Evolutionary conservation across 768 basidiomycete species (phyloP).

Genomic region (Mycena leptocephala): DNA sequence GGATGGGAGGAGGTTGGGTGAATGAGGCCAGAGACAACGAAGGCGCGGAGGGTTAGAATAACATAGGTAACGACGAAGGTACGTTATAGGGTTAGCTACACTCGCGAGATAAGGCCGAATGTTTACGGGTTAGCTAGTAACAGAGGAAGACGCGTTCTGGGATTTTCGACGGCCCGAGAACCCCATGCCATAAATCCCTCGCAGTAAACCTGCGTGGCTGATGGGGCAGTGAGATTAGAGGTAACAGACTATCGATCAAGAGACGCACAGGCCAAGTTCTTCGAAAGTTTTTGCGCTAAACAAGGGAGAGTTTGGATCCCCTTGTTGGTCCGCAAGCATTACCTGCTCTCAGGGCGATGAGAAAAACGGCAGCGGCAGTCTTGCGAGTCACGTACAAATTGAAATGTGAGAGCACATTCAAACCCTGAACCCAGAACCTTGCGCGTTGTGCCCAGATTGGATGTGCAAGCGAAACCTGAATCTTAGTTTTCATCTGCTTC

Average conservation of each 20-base stretch:
- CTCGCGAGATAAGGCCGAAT: background rate
- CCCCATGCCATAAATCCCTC: slow-evolving; percentile 95
- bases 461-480: too few species aligned
- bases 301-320: slow-evolving; percentile 95
- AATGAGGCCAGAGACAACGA: too few species aligned
- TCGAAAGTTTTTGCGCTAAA: slow-evolving; percentile 96
- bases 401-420: too few species aligned
- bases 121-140: slow-evolving; percentile 92
- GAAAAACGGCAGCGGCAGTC: slow-evolving; percentile 18
- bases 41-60: too few species aligned
- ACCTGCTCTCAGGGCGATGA: slow-evolving; percentile 67
- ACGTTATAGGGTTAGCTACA: slow-evolving; percentile 58
- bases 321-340: slow-evolving; percentile 96
- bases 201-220: slow-evolving; percentile 84
- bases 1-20: too few species aligned
- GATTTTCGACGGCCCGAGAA: slow-evolving; percentile 98
- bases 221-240: slow-evolving; percentile 57
- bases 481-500: too few species aligned
- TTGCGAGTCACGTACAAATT: slow-evolving; percentile 62
- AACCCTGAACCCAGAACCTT: too few species aligned
- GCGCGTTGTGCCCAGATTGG: too few species aligned
- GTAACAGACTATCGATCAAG: background rate
- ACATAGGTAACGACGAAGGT: too few species aligned
- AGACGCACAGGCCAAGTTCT: slow-evolving; percentile 92
- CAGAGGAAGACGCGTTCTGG: slow-evolving; percentile 97